Conservation (phyloP, 2,329 filamentous ascomycete species). For the Pseudogymnoascus sp. region DNA sequence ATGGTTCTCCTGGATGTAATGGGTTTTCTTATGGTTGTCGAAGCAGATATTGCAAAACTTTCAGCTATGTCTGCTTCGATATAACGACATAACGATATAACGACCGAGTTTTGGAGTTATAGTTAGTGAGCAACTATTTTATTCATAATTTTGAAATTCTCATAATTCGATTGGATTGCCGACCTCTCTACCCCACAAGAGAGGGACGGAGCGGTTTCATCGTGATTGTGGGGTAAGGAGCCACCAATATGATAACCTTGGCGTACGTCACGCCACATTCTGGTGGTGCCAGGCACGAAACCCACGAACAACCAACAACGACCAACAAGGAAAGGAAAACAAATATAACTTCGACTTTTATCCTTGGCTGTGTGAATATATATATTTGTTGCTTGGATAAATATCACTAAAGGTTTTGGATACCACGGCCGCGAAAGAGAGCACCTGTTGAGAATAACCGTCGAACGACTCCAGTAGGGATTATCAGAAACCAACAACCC, state of each 20-base stretch:
- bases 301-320: neutral
- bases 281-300: neutral
- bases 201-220: neutral
- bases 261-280: neutral
- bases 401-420: neutral
- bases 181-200: neutral
- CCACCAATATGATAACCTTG: neutral
- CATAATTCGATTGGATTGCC: neutral
- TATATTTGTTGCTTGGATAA: neutral
- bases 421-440: neutral
- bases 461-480: neutral
- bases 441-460: neutral
- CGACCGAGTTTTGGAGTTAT: neutral
- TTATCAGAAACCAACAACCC: neutral
- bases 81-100: neutral
- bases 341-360: neutral
- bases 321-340: neutral
- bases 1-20: neutral
- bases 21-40: neutral
- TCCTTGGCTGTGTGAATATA: neutral
- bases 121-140: neutral
- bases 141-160: neutral
- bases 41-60: neutral
- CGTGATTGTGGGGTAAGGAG: neutral
- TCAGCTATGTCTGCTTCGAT: neutral